Evolutionary conservation across 345 rosid species (phyloP), one percentile per base, ranked within the genome.

Genomic region (Brassica cretica): DNA sequence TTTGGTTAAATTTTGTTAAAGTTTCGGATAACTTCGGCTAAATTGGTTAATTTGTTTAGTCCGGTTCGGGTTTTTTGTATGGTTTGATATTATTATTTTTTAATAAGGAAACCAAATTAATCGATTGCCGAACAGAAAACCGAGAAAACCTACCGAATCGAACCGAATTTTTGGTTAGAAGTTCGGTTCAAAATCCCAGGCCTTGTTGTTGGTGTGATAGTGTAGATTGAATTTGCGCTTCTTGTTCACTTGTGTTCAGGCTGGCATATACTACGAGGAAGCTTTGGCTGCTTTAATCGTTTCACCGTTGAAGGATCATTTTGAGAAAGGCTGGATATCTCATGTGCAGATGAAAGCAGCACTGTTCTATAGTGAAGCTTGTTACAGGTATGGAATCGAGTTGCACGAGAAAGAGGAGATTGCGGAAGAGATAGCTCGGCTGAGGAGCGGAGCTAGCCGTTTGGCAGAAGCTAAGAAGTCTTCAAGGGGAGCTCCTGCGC

Each of bases 341-440:
- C 99, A 95, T 71, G 96, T 95, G 81, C 99, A 91, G 80, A 83
- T 93, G 49, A 95, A 95, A 89, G 96, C 97, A 24, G 86, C 90
- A 39, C 76, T 95, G 18, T 95, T 91, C 78, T 91, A 85, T 60
- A 85, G 86, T 14, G 99, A 93, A 84, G 99, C 99, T 80, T 90
- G 98, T 80, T 95, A 87, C 74, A 81, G 99, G 64, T 95, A 78
- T 71, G 80, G 93, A 66, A 74, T 91, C 41, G 99, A 95, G 84
- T 84, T 95, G 82, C 99, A 95, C 58, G 98, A 93, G 84, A 93
- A 93, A 84, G 99, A 95, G 79, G 99, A 93, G 77, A 82, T 95
- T 69, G 93, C 98, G 0, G 99, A 95, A 81, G 99, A 95, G 80
- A 95, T 95, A 68, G 96, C 97, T 15, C 83, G 99, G 76, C 85